A percentile compares a stretch with the other conserved stretches of the same genome.
These are phyloP conservation scores for Heterotrichella gracilis DNA, from an alignment of 352 stramenopile species.

Conservation along the genomic window DNA sequence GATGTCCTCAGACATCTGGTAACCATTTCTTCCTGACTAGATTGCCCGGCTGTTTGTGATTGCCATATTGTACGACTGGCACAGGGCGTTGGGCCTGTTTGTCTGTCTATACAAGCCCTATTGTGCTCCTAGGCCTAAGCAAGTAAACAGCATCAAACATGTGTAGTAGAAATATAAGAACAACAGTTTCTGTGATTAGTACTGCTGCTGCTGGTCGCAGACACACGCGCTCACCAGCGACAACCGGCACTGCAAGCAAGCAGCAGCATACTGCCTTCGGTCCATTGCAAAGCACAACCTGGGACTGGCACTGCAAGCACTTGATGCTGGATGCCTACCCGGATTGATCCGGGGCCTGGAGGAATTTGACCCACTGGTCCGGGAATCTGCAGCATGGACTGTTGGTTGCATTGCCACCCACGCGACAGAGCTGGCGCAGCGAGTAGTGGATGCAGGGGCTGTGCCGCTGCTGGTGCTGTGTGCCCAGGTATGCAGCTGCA, in stretches of 20 bases:
- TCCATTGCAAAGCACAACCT: conserved; percentile 65
- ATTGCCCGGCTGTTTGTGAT: conserved; percentile 26
- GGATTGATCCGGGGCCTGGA: conserved; percentile 58
- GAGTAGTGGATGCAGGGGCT: conserved; percentile 56
- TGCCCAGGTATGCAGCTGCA: too few species aligned
- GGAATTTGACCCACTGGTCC: conserved; percentile 68
- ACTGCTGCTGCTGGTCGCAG: background rate
- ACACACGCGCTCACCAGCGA: background rate
- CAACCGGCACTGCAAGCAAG: conserved; percentile 63
- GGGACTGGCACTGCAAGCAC: conserved; percentile 57
- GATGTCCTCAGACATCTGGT: conserved; percentile 78
- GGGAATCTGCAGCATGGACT: conserved; percentile 60
- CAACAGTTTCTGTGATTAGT: conserved; percentile 12
- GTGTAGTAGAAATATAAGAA: background rate
- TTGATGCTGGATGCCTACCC: conserved; percentile 53
- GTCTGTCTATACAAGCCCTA: background rate
- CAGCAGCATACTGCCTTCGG: conserved; percentile 55
- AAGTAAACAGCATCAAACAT: background rate
- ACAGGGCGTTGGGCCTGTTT: background rate
- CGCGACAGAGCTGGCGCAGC: conserved; percentile 53
- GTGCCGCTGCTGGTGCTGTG: conserved; percentile 62
- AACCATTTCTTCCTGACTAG: conserved; percentile 60
- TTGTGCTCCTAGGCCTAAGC: background rate
- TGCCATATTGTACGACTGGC: background rate
- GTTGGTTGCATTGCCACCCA: conserved; percentile 73